Evolutionary conservation across 2,329 filamentous ascomycete species (phyloP), one percentile per base, ranked within the genome.

Genomic region (Aureobasidium sp.): DNA sequence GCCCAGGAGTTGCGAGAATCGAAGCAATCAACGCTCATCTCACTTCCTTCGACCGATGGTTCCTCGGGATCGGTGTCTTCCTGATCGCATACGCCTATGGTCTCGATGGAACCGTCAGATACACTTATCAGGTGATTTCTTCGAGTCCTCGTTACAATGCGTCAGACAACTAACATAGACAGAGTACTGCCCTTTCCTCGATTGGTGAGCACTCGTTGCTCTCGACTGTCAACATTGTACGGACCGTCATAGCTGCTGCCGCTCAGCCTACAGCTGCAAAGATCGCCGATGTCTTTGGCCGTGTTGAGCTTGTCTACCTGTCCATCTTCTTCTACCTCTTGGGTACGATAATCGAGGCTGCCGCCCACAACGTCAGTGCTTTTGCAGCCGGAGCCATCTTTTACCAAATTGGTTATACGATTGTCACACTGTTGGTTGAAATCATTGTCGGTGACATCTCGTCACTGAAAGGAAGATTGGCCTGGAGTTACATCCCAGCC

Each of bases 401-500:
- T 41, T 86, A 86, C 70, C 83, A 80, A 68, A 76, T 87, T 44
- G 85, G 85, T 53, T 87, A 85, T 68, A 87, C 85, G 11, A 78
- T 78, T 66, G 76, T 86, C 30, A 76, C 85, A 21, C 73, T 88
- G 13, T 76, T 88, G 1, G 77, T 87, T 27, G 84, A 88, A 70
- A 82, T 88, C 67, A 79, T 88, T 63, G 76, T 88, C 49, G 85
- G 79, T 48, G 85, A 88, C 66, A 78, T 85, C 30, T 86, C 85
- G 2, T 87, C 85, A 1, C 81, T 83, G 7, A 80, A 84, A 14
- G 78, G 82, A 11, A 83, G 85, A 68, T 75, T 88, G 9, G 75
- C 88, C 66, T 87, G 86, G 75, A 85, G 82, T 51, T 88, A 85
- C 67, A 74, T 87, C n/a, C 83, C 83, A 0, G 81, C 81, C 0